Percentiles rank a stretch among this genome's conserved stretches.
Conservation (phyloP, 2,329 filamentous ascomycete genomes). For the Neonectria hederae region DNA sequence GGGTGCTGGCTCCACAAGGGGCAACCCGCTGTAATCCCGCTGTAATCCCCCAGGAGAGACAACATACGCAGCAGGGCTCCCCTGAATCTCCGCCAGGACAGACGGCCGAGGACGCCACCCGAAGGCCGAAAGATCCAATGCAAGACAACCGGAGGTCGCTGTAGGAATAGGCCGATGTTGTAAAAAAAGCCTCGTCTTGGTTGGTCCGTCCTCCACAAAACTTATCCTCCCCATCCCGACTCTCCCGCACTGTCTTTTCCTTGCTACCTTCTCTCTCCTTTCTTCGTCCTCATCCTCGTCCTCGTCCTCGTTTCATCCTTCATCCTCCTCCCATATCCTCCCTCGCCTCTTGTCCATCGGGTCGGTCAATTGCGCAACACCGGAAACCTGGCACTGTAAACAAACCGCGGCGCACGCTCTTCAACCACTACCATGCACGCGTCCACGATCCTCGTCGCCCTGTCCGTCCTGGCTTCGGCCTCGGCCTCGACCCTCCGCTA, state of each 20-base stretch:
- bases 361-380: conserved; percentile 16
- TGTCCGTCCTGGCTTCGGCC: conserved; percentile 44
- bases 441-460: conserved; percentile 43
- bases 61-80: background rate
- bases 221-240: conserved; percentile 18
- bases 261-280: conserved; percentile 14
- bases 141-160: background rate
- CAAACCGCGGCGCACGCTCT: background rate
- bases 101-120: background rate
- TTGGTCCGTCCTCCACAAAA: conserved; percentile 30
- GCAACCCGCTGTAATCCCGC: background rate
- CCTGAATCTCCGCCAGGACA: background rate
- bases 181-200: conserved; percentile 35
- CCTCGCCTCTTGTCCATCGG: conserved; percentile 29
- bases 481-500: conserved; percentile 37
- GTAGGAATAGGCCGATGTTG: conserved; percentile 16
- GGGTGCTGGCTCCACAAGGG: background rate
- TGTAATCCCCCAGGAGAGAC: background rate
- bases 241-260: conserved; percentile 1
- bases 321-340: conserved; percentile 17
- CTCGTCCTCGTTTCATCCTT: background rate
- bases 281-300: conserved; percentile 1
- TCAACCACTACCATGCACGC: conserved; percentile 44
- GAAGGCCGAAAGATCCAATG: background rate
- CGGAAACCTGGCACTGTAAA: conserved; percentile 4